These are phyloP conservation scores for Grigorovia humatica DNA, from an alignment of 805 yeast genomes.

Conservation along the genomic window DNA sequence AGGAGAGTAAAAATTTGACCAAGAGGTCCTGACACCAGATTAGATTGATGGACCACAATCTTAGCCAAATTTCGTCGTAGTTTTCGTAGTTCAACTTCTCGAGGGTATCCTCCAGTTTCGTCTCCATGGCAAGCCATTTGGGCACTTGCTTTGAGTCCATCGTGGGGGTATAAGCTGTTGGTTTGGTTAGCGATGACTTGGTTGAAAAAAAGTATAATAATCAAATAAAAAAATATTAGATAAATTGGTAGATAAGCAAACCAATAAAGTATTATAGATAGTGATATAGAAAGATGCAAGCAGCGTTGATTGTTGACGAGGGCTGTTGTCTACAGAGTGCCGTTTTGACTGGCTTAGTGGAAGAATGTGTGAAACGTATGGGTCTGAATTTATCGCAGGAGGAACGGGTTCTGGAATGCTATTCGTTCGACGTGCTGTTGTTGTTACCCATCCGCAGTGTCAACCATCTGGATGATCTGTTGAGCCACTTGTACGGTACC, in stretches of 20 bases:
- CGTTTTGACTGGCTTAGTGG: background rate
- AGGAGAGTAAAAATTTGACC: background rate
- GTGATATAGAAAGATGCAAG: background rate
- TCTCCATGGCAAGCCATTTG: constrained; percentile 47
- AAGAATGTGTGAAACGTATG: background rate
- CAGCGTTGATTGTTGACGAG: background rate
- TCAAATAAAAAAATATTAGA: too few species aligned
- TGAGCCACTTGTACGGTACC: constrained; percentile 23
- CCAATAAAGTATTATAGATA: background rate
- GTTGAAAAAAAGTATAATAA: too few species aligned
- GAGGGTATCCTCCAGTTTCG: constrained; percentile 38
- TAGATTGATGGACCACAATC: constrained; percentile 44
- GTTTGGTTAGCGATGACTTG: too few species aligned
- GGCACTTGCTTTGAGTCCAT: constrained; percentile 34
- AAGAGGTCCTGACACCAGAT: constrained; percentile 52
- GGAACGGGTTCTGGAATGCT: background rate
- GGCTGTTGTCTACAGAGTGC: background rate
- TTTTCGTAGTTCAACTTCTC: constrained; percentile 38
- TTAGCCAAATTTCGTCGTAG: constrained; percentile 39
- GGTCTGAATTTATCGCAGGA: background rate
- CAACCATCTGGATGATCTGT: constrained; percentile 16
- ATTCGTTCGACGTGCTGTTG: constrained; percentile 16
- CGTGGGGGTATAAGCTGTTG: too few species aligned
- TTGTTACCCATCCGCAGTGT: constrained; percentile 12
- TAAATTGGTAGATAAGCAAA: background rate